These are phyloP conservation scores for Fusarium musae DNA, from an alignment of 2,329 filamentous ascomycete species.

Conservation along the genomic window DNA sequence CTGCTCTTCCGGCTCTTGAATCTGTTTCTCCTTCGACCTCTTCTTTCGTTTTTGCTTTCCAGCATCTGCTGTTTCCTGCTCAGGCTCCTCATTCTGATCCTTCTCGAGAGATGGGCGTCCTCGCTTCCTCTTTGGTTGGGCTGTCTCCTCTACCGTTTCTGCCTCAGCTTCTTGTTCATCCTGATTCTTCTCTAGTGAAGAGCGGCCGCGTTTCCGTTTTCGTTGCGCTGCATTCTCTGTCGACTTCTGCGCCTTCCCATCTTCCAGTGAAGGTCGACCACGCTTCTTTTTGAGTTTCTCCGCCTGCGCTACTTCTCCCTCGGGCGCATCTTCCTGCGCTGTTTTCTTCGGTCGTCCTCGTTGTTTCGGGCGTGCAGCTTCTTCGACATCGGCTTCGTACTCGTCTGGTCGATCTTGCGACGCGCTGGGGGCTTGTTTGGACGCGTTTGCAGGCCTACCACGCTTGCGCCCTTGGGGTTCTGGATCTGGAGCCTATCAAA, in stretches of 20 bases:
- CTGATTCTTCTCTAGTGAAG: constrained; percentile 40
- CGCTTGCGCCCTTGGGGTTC: constrained; percentile 56
- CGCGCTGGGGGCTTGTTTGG: constrained; percentile 46
- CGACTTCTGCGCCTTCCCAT: constrained; percentile 17
- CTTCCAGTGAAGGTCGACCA: constrained; percentile 42
- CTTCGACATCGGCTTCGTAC: constrained; percentile 43
- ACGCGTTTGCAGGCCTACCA: constrained; percentile 56
- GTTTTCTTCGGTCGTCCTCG: constrained; percentile 31
- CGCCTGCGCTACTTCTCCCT: constrained; percentile 13
- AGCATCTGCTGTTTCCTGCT: constrained; percentile 7
- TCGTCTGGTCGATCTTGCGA: constrained; percentile 39
- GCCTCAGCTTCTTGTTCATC: not conserved
- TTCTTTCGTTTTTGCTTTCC: constrained; percentile 32
- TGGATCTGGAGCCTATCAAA: constrained; percentile 41
- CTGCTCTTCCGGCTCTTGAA: constrained; percentile 14
- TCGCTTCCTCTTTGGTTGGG: constrained; percentile 52
- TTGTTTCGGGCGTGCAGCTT: constrained; percentile 39
- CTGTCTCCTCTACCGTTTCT: constrained; percentile 17
- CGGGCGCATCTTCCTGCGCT: constrained; percentile 3
- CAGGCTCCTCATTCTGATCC: not conserved
- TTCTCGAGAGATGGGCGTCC: constrained; percentile 47
- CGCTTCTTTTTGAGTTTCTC: constrained; percentile 42
- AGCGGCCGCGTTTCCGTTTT: constrained; percentile 52
- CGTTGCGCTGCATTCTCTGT: constrained; percentile 39
- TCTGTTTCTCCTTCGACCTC: constrained; percentile 16